These are phyloP conservation scores for Cymbopogon flexuosus DNA, from an alignment of 202 grass and related monocot species.

Conservation along the genomic window DNA sequence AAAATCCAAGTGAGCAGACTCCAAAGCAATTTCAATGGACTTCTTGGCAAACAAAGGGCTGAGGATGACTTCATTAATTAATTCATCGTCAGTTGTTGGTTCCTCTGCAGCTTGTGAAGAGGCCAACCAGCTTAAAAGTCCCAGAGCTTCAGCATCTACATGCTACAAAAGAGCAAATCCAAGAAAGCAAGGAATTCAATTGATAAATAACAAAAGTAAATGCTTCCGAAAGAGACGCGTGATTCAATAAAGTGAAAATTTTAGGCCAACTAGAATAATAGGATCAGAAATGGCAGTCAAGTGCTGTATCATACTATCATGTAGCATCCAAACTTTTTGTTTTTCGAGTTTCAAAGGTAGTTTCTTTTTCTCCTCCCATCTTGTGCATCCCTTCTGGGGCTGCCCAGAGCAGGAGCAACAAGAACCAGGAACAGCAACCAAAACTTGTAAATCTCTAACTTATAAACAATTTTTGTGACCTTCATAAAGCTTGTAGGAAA, in stretches of 20 bases:
- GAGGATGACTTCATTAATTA: slow-evolving; percentile 73
- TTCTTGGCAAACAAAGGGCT: slow-evolving; percentile 69
- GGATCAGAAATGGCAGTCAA: slow-evolving; percentile 6
- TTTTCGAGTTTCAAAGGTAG: slow-evolving; percentile 10
- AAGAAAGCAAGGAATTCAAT: slow-evolving; percentile 9
- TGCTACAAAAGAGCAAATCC: slow-evolving; percentile 48
- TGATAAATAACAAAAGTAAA: slow-evolving; percentile 17
- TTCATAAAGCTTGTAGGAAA: not conserved
- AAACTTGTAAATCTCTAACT: not conserved
- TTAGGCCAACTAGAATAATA: not conserved
- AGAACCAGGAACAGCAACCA: not conserved
- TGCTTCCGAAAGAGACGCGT: not conserved
- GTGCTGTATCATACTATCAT: not conserved
- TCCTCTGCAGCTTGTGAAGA: slow-evolving; percentile 86
- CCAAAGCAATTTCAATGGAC: slow-evolving; percentile 63
- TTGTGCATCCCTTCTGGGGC: slow-evolving; percentile 11
- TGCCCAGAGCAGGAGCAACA: not conserved
- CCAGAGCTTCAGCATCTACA: slow-evolving; percentile 70
- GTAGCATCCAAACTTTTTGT: slow-evolving; percentile 22
- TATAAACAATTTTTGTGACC: not conserved
- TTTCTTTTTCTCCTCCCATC: not conserved
- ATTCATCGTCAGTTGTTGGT: slow-evolving; percentile 69
- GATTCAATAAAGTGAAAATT: not conserved
- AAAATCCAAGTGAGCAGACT: slow-evolving; percentile 79
- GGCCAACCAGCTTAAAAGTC: slow-evolving; percentile 81